Evolutionary conservation across 768 basidiomycete species (phyloP), one percentile per base, ranked within the genome.

Genomic region (Coprinopsis sp.): DNA sequence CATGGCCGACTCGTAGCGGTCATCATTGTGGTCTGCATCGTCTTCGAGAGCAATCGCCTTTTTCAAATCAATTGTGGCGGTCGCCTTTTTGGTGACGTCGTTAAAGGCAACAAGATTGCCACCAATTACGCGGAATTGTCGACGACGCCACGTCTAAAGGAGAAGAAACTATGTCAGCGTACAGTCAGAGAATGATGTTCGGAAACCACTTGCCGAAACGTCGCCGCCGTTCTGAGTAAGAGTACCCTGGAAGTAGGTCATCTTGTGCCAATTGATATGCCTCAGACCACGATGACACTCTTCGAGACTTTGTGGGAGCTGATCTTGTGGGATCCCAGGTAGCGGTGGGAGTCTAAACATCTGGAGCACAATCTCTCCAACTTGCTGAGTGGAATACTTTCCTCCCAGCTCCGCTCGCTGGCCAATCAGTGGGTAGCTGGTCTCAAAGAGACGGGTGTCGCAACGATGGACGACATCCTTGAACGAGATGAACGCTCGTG

Each of bases 181-280:
- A 52, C 34, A 22, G 30, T 33, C 25, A 43, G 33, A n/a, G 37
- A 40, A 41, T 40, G 21, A 44, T 12, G 23, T 18, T 22, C 19
- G 29, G 11, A 51, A 22, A 37, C 23, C 24, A 71, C 89, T 61
- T 65, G 96, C 94, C 51, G 70, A 74, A 61, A 93, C 96, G 61
- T 95, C 95, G 8, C 94, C 95, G 13, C 95, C 95, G 52, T 76
- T 80, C 70, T 98, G 95, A 12, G 95, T 98, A 53, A 98, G 65
- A 0, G 82, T 84, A 22, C 95, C 92, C 64, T 96, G 88, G 65
- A 89, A 91, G 65, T 95, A 94, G 18, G 91, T 90, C 53, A 86
- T 78, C 68, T 94, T 93, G 59, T 95, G 92, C 93, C 92, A 96
- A 29, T 86, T 84, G 46, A 91, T 83, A 57, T 94, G 87, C 49